A percentile compares a stretch with the other conserved stretches of the same genome.
phyloP scores from a whole-genome alignment of 345 rosid species.

The Brassica juncea region DNA sequence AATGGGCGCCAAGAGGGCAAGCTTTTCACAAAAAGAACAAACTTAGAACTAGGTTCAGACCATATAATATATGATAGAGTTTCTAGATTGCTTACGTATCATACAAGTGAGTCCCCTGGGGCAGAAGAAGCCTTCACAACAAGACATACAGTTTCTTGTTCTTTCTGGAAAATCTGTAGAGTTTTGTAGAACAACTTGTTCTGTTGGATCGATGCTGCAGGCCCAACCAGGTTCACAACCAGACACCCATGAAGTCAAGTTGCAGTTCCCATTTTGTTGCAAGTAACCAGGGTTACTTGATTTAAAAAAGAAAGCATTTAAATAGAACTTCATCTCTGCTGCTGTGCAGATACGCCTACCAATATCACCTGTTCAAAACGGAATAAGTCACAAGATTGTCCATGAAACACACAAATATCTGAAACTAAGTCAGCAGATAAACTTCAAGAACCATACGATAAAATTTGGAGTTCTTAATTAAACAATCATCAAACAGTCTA shows the following conservation, averaged over 20 bases:
- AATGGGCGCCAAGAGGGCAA: slow-evolving; percentile 43
- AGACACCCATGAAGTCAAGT: slow-evolving; percentile 75
- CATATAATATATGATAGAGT: not conserved
- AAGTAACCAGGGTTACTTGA: slow-evolving; percentile 42
- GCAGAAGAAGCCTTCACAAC: slow-evolving; percentile 93
- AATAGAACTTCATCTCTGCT: slow-evolving; percentile 80
- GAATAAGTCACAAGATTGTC: not conserved
- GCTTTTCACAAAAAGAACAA: slow-evolving; percentile 17
- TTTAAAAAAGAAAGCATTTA: slow-evolving; percentile 49
- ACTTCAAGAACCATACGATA: slow-evolving; percentile 10
- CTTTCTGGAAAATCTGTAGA: slow-evolving; percentile 62
- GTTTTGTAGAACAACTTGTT: slow-evolving; percentile 55
- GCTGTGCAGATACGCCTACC: slow-evolving; percentile 61
- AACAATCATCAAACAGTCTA: not conserved
- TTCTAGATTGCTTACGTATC: slow-evolving; percentile 66
- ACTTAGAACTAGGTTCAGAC: not conserved
- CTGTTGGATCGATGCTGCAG: slow-evolving; percentile 54
- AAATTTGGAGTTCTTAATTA: not conserved
- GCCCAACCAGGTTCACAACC: slow-evolving; percentile 99
- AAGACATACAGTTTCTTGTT: slow-evolving; percentile 58
- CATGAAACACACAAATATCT: not conserved
- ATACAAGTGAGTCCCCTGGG: slow-evolving; percentile 93
- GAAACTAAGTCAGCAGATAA: slow-evolving; percentile 4
- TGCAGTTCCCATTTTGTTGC: slow-evolving; percentile 75
- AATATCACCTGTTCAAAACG: slow-evolving; percentile 53